Base-by-base conservation (phyloP, 2,329 filamentous ascomycete species). In the Talaromyces piceae region DNA sequence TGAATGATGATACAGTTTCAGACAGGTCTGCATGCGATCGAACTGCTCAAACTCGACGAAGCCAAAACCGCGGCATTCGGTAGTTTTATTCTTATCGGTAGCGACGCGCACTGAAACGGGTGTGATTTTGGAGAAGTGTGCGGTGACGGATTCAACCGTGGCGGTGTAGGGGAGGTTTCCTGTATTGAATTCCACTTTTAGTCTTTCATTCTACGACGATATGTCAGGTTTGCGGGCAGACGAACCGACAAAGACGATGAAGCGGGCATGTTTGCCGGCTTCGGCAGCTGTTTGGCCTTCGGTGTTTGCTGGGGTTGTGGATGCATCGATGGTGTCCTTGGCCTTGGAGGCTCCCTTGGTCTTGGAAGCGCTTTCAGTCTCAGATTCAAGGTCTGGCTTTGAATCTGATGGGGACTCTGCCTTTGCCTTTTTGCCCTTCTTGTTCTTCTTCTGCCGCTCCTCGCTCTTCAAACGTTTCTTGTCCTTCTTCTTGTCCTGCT, bases 111-210 rank as follows among this genome's bases (percentile, higher is more conserved):
- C 77, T 2, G 79, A 78, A 48, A 73, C 77, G 7, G 88, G 88
- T 47, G 81, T 73, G 57, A 95, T 80, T 56, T 86, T 82, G 39
- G 82, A 77, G 68, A 96, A 96, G 74, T 96, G 91, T 52, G 80
- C 75, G 52, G 73, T 72, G 55, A 97, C 79, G 39, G 82, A 77
- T 46, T 80, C 80, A 47, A 78, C 77, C 3, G 86, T 95, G 37
- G 89, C 87, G 55, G 78, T 83, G 79, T 82, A 96, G 46, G 91
- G 91, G 5, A 97, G 84, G 73, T 96, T 96, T 67, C 91, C 88
- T 80, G 59, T 62, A 57, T 28, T 25, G 7, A 26, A 13, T n/a
- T n/a, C n/a, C 3, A 27, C 23, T 13, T 18, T 37, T 26, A 45
- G 23, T 11, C 25, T 18, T 28, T n/a, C 12, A 28, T 13, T 44